Base-by-base conservation (phyloP, 306 rosid species). In the Cucurbita maxima region DNA sequence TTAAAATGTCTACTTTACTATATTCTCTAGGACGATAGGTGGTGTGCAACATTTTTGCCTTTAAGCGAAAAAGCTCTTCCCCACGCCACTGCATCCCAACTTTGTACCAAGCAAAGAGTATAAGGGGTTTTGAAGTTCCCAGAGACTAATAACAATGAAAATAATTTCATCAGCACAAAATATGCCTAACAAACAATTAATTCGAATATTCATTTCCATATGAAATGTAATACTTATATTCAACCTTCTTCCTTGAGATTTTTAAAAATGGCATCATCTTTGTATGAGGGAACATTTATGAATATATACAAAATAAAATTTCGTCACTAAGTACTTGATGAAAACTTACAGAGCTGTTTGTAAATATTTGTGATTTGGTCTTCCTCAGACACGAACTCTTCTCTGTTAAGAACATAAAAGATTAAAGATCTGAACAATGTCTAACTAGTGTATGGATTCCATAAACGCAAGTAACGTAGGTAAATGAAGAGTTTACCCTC, bases 331-430 rank as follows among this genome's bases (percentile, higher is more conserved):
- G 77, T 41, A 25, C 34, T 15, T 13, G n/a, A 72, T 69, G 54
- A 47, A 60, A 72, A 82, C 96, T 92, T 86, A 92, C 98, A 51
- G 96, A 84, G 84, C 96, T 90, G 88, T 92, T 92, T 44, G 98
- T 83, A 66, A 92, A 92, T 58, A 90, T 87, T 84, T 90, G 98
- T 5, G 98, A 88, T 83, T 92, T 92, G 0, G 76, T 84, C 85
- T 87, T 92, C 58, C 98, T 88, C 90, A 92, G 82, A 68, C 62
- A 58, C 41, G 81, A 80, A 79, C 92, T 90, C 84, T 74, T 87
- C 72, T 88, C 98, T 92, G 88, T 77, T 81, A 40, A 60, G 69
- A 14, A 73, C 72, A 72, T 40, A 41, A n/a, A 9, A 8, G 7
- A 40, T 22, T 62, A 81, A 60, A 22, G 45, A 77, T 77, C 52